Conservation (phyloP, 208 protist species). For the Crithidia sp. region DNA sequence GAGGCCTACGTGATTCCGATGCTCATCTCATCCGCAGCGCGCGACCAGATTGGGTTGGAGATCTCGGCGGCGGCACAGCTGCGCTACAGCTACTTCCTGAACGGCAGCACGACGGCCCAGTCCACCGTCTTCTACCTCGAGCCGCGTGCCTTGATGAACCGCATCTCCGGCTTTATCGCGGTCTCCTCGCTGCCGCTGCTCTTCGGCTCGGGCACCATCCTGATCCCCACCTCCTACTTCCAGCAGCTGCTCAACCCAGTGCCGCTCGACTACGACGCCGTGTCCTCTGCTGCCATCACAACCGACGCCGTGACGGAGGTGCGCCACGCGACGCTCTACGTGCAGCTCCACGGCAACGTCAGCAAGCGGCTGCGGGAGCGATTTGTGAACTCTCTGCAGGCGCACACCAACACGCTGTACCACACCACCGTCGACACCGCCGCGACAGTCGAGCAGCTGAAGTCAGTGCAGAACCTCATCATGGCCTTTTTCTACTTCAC, state of each 20-base stretch:
- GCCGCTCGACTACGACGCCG: slow-evolving; percentile 39
- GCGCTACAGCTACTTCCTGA: slow-evolving; percentile 53
- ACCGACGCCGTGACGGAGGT: slow-evolving; percentile 38
- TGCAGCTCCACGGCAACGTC: slow-evolving; percentile 55
- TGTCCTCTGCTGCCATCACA: slow-evolving; percentile 1
- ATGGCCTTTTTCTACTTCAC: slow-evolving; percentile 96
- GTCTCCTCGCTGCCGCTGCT: slow-evolving; percentile 64
- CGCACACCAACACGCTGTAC: slow-evolving; percentile 56
- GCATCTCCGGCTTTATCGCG: slow-evolving; percentile 84
- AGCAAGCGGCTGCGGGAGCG: slow-evolving; percentile 45
- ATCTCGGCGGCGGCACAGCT: slow-evolving; percentile 34
- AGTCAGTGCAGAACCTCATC: slow-evolving; percentile 68
- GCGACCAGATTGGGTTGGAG: slow-evolving; percentile 45
- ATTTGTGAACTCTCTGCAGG: slow-evolving; percentile 88
- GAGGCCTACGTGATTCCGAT: slow-evolving; percentile 36
- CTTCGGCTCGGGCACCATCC: slow-evolving; percentile 49
- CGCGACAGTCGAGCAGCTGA: slow-evolving; percentile 44
- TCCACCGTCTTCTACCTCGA: slow-evolving; percentile 60
- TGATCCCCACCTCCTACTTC: slow-evolving; percentile 75
- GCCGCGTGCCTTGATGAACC: slow-evolving; percentile 76
- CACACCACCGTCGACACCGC: slow-evolving; percentile 56
- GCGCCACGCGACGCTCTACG: slow-evolving; percentile 61
- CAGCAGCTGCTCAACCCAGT: slow-evolving; percentile 47
- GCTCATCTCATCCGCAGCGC: slow-evolving; percentile 36
- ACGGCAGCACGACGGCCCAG: neutral